Evolutionary conservation across 441 rosid genomes (phyloP).

Genomic region (Syzygium syzygioides): DNA sequence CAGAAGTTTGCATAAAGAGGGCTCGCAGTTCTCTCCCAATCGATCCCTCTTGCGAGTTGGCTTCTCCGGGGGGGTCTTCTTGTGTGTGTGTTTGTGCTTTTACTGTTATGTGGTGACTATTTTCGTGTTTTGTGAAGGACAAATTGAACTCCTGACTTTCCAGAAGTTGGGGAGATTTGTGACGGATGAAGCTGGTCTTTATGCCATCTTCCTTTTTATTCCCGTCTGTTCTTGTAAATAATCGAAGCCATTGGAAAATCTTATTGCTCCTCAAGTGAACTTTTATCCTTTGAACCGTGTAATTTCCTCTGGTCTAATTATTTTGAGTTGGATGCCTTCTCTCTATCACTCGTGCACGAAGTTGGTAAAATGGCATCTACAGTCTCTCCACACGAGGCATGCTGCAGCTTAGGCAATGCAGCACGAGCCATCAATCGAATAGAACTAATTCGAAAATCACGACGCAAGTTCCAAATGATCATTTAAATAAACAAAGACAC

Average conservation of each 20-base stretch:
- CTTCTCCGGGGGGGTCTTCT: not conserved
- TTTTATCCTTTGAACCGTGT: not conserved
- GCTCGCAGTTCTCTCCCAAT: not conserved
- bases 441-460: not conserved
- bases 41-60: not conserved
- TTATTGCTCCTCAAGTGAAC: not conserved
- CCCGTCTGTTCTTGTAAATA: not conserved
- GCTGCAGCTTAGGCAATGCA: not conserved
- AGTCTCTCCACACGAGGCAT: not conserved
- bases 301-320: not conserved
- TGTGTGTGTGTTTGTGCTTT: not conserved
- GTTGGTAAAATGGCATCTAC: not conserved
- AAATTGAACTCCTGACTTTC: not conserved
- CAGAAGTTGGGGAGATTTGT: not conserved
- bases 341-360: not conserved
- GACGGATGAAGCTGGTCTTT: not conserved
- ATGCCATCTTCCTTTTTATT: not conserved
- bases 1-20: not conserved
- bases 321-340: not conserved
- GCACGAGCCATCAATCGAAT: not conserved
- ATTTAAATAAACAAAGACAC: not conserved
- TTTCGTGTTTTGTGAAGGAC: not conserved
- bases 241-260: not conserved
- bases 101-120: not conserved
- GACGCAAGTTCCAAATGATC: not conserved